phyloP scores from a whole-genome alignment of 257 asterid genomes.

The Salvia hispanica region DNA sequence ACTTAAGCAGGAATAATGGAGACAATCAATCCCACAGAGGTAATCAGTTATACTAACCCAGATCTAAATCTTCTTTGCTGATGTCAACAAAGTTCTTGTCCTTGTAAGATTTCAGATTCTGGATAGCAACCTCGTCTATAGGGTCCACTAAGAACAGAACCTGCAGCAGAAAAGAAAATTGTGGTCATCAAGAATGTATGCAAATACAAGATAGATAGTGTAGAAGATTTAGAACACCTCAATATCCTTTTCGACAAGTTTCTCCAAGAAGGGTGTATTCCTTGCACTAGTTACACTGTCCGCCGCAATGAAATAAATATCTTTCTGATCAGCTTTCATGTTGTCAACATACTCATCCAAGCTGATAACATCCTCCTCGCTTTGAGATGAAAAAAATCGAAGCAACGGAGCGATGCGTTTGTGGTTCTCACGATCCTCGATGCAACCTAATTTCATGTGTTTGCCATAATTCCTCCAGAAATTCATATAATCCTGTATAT shows the following conservation, averaged over 20 bases:
- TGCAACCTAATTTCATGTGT: conserved; percentile 86
- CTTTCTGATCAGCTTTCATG: conserved; percentile 92
- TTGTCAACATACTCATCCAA: conserved; percentile 92
- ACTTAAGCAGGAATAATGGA: not conserved
- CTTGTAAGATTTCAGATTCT: conserved; percentile 79
- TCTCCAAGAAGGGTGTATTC: conserved; percentile 95
- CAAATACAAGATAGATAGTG: conserved; percentile 6
- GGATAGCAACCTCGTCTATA: conserved; percentile 91
- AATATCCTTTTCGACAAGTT: conserved; percentile 79
- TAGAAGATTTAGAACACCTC: conserved; percentile 54
- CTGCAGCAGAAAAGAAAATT: conserved; percentile 40
- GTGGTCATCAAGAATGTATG: conserved; percentile 5
- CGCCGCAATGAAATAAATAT: conserved; percentile 82
- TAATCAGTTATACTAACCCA: conserved; percentile 60
- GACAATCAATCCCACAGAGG: conserved; percentile 10
- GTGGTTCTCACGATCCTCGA: conserved; percentile 97
- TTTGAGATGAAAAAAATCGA: conserved; percentile 89
- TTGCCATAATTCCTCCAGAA: conserved; percentile 96
- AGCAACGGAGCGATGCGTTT: conserved; percentile 93
- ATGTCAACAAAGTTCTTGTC: conserved; percentile 91
- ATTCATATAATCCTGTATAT: conserved; percentile 71
- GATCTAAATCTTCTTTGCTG: conserved; percentile 93
- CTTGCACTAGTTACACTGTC: conserved; percentile 91
- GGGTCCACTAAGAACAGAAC: conserved; percentile 94
- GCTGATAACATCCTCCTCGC: conserved; percentile 79